These are phyloP conservation scores for Crotalaria pallida DNA, from an alignment of 306 rosid genomes.

Conservation along the genomic window DNA sequence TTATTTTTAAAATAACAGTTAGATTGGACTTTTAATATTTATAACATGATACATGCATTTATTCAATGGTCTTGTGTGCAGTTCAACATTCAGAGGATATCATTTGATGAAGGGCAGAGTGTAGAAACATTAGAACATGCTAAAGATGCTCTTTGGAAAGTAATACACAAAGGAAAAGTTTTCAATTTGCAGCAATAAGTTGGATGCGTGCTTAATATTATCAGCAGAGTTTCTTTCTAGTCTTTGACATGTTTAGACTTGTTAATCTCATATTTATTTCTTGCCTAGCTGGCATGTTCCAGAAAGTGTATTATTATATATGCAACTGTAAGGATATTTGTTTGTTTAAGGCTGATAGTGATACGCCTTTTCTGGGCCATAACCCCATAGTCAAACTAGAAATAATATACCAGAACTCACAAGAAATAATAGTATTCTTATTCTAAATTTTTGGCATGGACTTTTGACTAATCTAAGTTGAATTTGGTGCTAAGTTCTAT, in stretches of 20 bases:
- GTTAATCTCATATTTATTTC: constrained; percentile 5
- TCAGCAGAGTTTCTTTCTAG: constrained; percentile 8
- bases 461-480: too few relatives aligned
- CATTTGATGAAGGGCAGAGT: constrained; percentile 84
- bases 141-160: constrained; percentile 82
- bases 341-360: neutral
- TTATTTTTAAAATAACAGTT: too few relatives aligned
- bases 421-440: constrained; percentile 6
- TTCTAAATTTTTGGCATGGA: neutral
- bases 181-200: constrained; percentile 54
- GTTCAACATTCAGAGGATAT: constrained; percentile 93
- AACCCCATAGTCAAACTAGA: neutral
- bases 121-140: constrained; percentile 95
- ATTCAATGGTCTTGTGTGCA: constrained; percentile 22
- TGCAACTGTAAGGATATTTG: constrained; percentile 17
- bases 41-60: neutral
- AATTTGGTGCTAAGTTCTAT: too few relatives aligned
- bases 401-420: constrained; percentile 13
- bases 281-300: constrained; percentile 6
- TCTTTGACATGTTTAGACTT: constrained; percentile 12
- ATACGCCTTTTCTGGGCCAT: neutral
- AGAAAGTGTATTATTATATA: constrained; percentile 28
- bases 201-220: neutral
- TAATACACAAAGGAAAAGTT: constrained; percentile 64
- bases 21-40: neutral